Evolutionary conservation across 2,329 filamentous ascomycete species (phyloP).

Genomic region (Botrytis hyacinthi): DNA sequence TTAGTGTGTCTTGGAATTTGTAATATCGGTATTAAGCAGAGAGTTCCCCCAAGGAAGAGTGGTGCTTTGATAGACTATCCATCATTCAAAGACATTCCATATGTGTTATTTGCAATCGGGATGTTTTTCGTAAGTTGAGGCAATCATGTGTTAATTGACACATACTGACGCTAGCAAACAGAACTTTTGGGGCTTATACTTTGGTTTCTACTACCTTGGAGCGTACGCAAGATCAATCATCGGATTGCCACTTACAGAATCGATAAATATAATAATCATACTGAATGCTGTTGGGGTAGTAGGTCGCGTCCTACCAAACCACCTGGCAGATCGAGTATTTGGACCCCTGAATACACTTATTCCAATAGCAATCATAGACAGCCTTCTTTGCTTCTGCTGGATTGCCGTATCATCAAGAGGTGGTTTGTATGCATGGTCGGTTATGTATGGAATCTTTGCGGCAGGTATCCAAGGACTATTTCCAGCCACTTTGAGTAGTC

Average conservation of each 20-base stretch:
- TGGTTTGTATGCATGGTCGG: constrained; percentile 50
- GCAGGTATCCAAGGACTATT: constrained; percentile 53
- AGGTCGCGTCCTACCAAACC: constrained; percentile 48
- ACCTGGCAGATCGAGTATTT: constrained; percentile 48
- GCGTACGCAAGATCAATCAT: constrained; percentile 42
- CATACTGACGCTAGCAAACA: neutral
- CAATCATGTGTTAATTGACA: constrained; percentile 4
- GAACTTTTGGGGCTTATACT: constrained; percentile 47
- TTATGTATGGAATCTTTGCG: constrained; percentile 51
- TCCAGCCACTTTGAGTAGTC: constrained; percentile 49
- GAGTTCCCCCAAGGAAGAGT: constrained; percentile 43
- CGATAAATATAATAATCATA: constrained; percentile 51
- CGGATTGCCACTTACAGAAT: constrained; percentile 42
- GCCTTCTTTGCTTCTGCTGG: constrained; percentile 48
- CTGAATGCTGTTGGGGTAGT: constrained; percentile 53
- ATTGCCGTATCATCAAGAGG: constrained; percentile 44
- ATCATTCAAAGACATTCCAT: constrained; percentile 46
- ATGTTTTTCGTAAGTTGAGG: constrained; percentile 39
- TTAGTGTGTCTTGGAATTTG: constrained; percentile 40
- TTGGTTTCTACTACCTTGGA: constrained; percentile 43
- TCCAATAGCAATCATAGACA: constrained; percentile 42
- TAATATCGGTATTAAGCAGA: constrained; percentile 43
- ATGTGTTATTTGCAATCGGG: constrained; percentile 46
- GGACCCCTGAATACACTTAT: constrained; percentile 54
- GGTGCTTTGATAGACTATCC: constrained; percentile 46